Conservation (phyloP, 768 basidiomycete genomes). For the Tremella fuciformis region DNA sequence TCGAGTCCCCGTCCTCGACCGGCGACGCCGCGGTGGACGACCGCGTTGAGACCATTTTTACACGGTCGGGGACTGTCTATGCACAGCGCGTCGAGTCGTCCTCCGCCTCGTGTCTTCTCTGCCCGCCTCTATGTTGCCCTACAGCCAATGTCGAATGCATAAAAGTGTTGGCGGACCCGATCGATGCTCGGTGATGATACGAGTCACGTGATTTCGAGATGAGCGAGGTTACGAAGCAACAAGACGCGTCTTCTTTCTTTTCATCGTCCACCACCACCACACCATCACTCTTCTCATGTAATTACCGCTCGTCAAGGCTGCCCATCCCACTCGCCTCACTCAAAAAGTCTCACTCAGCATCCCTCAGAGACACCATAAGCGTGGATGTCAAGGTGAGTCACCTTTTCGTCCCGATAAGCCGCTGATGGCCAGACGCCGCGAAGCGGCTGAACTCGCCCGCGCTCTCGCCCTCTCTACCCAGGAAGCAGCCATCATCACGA, state of each 20-base stretch:
- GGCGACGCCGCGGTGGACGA: background rate
- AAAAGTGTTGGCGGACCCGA: too few species aligned
- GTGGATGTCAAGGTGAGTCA: constrained; percentile 3
- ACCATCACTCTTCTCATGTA: background rate
- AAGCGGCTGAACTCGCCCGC: constrained; percentile 44
- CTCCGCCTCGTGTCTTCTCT: too few species aligned
- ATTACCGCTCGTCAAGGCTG: too few species aligned
- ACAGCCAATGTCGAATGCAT: too few species aligned
- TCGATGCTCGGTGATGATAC: too few species aligned
- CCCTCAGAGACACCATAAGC: too few species aligned
- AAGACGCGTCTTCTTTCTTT: constrained; percentile 2
- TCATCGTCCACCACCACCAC: background rate
- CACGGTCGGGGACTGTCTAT: too few species aligned
- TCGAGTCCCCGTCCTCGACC: constrained; percentile 17
- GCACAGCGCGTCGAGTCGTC: too few species aligned
- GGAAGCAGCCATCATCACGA: constrained; percentile 15
- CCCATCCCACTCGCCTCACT: too few species aligned
- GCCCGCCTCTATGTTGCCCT: too few species aligned
- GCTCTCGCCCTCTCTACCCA: constrained; percentile 40
- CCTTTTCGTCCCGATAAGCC: background rate
- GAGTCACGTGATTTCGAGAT: too few species aligned
- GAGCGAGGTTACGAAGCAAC: constrained; percentile 1
- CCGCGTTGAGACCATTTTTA: constrained; percentile 25
- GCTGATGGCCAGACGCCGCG: constrained; percentile 29
- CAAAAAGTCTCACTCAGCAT: too few species aligned